Evolutionary conservation across 225 moss, liverwort and hornwort species (phyloP).

Genomic region (Marchantia polymorpha): DNA sequence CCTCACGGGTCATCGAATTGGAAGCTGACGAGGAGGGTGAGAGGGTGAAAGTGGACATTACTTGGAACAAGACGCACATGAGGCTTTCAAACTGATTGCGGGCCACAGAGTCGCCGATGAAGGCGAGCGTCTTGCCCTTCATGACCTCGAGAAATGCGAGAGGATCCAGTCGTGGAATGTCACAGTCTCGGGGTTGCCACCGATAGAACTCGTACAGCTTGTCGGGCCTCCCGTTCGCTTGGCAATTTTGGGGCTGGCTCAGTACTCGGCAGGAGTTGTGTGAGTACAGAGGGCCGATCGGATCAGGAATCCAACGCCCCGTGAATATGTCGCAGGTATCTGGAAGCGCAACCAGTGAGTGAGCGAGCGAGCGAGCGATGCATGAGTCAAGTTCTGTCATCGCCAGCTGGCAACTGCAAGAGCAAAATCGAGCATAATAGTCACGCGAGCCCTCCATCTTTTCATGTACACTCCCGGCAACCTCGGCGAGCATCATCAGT

Average conservation of each 20-base stretch:
- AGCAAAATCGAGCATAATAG: neutral
- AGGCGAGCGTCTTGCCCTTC: constrained; percentile 78
- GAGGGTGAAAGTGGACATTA: constrained; percentile 15
- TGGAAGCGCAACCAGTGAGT: constrained; percentile 12
- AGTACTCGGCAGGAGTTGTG: constrained; percentile 56
- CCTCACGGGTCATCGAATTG: neutral
- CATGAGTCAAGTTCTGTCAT: neutral
- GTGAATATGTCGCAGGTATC: constrained; percentile 57
- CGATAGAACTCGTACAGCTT: constrained; percentile 57
- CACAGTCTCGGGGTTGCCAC: constrained; percentile 73
- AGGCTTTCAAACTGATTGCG: constrained; percentile 92
- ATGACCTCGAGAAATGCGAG: constrained; percentile 65
- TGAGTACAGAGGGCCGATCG: constrained; percentile 47
- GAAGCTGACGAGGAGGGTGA: neutral
- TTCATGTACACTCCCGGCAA: neutral
- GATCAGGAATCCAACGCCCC: constrained; percentile 61
- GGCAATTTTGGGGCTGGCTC: constrained; percentile 64
- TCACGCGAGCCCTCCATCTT: neutral
- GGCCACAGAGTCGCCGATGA: constrained; percentile 80
- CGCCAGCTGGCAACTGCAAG: neutral
- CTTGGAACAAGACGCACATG: constrained; percentile 74
- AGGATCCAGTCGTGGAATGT: constrained; percentile 64
- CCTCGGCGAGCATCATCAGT: neutral
- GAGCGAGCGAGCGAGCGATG: too few relatives aligned
- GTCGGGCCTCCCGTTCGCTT: constrained; percentile 72